Evolutionary conservation across 2,329 filamentous ascomycete species (phyloP), one percentile per base, ranked within the genome.

Genomic region (Aspergillus calidoustus): DNA sequence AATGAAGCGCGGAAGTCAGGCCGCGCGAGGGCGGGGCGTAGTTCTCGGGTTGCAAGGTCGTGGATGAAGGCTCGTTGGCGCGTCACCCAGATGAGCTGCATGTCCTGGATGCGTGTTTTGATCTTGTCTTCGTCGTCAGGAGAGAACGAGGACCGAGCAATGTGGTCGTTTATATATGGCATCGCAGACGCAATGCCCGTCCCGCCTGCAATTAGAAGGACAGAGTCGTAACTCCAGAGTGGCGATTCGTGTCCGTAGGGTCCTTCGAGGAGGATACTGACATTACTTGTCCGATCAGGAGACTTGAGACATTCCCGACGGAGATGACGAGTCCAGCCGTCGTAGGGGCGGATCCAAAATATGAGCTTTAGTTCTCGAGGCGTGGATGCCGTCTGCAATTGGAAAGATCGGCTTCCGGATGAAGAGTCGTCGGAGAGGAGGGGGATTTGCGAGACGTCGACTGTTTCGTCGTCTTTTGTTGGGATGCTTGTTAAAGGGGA

Each of bases 321-420:
- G 9, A 85, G 76, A n/a, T 79, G 74, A 5, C 74, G 77, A 2
- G 83, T 85, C 75, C 82, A 84, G 53, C 83, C 82, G 54, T 80
- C 73, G 66, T 81, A 84, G 0, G 83, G 83, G 2, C 83, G 79
- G 54, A 85, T 77, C 66, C 81, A 79, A 66, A 84, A 84, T 4
- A 78, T 74, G 7, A 84, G 69, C 44, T 73, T 75, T 4, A 79
- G 70, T 3, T 68, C 72, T 59, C 43, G 25, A 13, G 19, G 50
- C 54, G 23, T 52, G 19, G 3, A 9, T n/a, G 41, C 64, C 30
- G n/a, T 38, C 3, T 28, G 64, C 52, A 44, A 58, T 43, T 13
- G 38, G 38, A 7, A 25, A 3, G 22, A 31, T 13, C 17, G 59
- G 48, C 19, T 47, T 9, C 43, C 9, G n/a, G 30, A 34, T 6